phyloP scores from a whole-genome alignment of 163 green algal species.

The Volvox carteri region DNA sequence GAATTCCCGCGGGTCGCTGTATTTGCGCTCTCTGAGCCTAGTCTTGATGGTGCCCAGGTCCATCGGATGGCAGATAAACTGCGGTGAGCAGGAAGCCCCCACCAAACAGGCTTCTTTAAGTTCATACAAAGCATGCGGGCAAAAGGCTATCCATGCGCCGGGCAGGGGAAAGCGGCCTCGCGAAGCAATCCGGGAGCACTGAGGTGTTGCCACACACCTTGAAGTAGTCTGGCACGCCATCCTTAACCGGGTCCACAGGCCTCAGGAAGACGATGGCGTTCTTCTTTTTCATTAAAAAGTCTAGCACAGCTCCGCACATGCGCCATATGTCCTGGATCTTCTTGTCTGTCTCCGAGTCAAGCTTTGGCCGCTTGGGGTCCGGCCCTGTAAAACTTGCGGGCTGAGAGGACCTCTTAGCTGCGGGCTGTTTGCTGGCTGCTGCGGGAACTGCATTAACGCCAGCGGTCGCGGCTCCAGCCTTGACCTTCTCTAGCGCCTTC shows the following conservation, averaged over 20 bases:
- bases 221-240: slow-evolving; percentile 87
- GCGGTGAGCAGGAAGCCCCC: neutral
- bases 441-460: neutral
- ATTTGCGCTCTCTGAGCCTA: slow-evolving; percentile 72
- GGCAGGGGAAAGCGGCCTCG: neutral
- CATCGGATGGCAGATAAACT: slow-evolving; percentile 90
- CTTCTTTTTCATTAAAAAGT: slow-evolving; percentile 68
- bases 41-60: slow-evolving; percentile 87
- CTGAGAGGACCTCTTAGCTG: slow-evolving; percentile 13
- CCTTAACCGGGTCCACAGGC: slow-evolving; percentile 79
- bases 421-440: slow-evolving; percentile 14
- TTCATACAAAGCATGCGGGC: neutral
- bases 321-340: slow-evolving; percentile 52
- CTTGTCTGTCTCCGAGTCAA: slow-evolving; percentile 47
- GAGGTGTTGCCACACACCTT: slow-evolving; percentile 57
- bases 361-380: slow-evolving; percentile 44
- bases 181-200: neutral
- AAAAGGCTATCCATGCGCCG: neutral
- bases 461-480: neutral
- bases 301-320: slow-evolving; percentile 61
- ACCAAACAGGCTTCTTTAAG: no score
- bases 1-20: slow-evolving; percentile 79
- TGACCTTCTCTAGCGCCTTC: slow-evolving; percentile 45
- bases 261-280: slow-evolving; percentile 73
- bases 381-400: slow-evolving; percentile 6